phyloP scores from a whole-genome alignment of 2,329 filamentous ascomycete species.

The Rhynchosporium secalis region DNA sequence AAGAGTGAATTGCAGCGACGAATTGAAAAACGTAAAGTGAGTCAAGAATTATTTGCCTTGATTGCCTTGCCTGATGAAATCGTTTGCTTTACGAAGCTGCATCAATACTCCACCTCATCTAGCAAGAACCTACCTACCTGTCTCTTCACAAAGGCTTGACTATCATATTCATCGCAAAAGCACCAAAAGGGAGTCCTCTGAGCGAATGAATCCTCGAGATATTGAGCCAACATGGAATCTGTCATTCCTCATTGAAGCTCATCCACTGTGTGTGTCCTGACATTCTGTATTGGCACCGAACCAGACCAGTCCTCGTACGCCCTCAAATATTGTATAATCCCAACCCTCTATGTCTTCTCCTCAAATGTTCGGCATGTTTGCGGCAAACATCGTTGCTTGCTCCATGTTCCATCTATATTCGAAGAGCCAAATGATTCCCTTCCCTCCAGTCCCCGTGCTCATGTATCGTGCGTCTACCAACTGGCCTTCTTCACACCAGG shows the following conservation, averaged over 20 bases:
- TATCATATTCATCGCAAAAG: background rate
- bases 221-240: no score
- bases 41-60: background rate
- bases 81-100: slow-evolving; percentile 6
- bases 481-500: slow-evolving; percentile 95
- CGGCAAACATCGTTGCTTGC: background rate
- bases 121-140: background rate
- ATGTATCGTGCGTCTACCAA: slow-evolving; percentile 63
- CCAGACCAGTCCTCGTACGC: background rate
- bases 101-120: background rate
- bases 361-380: background rate
- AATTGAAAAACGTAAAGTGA: no score
- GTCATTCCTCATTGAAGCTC: no score
- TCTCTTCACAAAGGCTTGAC: no score
- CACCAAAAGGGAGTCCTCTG: background rate
- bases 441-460: background rate
- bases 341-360: background rate
- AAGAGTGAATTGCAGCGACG: no score
- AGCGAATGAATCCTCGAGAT: background rate
- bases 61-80: background rate
- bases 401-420: background rate
- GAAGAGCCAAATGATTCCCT: background rate
- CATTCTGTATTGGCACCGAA: no score
- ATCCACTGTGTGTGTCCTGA: no score
- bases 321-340: background rate